Base-by-base conservation (phyloP, 2,329 filamentous ascomycete species). In the Fusarium stilboides region DNA sequence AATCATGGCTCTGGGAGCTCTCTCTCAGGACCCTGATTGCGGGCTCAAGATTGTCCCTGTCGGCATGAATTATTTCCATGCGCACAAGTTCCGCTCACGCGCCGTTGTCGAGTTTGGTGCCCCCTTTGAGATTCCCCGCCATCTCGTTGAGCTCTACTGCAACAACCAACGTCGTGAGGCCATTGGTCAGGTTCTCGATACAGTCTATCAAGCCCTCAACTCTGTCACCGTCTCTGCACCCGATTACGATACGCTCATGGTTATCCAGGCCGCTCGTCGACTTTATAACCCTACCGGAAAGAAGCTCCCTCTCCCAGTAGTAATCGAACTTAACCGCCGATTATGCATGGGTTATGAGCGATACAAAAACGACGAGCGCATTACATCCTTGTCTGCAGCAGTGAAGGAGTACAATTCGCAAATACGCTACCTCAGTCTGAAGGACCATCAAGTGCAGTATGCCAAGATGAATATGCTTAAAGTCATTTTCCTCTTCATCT, bases 1-100 rank as follows among this genome's bases (percentile, higher is more conserved):
- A 61, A 96, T 99, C 76, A 99, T 99, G 95, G 96, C 95, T 14
- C 87, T 99, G 36, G 95, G 95, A 39, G 92, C 96, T 1, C 85
- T 98, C 52, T 94, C 93, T 7, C 91, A 94, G 58, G 89, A 94
- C 65, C 94, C 94, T 4, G 87, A 95, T 69, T 97, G 93, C 76
- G 94, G 93, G 31, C 84, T 99, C 65, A 97, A 94, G 80, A 98
- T 99, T 74, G 93, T 99, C 24, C 96, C 96, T 5, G 94, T 96
- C 52, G 95, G 95, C 74, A 98, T 99, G 95, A 99, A 99, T 81
- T 99, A 99, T 81, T 99, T 99, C 82, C 95, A 98, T 80, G 93
- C 95, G 1, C 95, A 99, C 86, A 99, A 98, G 80, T 99, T 99
- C 81, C 92, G 95, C 45, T 98, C 95, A 68, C 89, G 96, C 77